Evolutionary conservation across 2,329 filamentous ascomycete genomes (phyloP).

Genomic region (Colletotrichum karsti): DNA sequence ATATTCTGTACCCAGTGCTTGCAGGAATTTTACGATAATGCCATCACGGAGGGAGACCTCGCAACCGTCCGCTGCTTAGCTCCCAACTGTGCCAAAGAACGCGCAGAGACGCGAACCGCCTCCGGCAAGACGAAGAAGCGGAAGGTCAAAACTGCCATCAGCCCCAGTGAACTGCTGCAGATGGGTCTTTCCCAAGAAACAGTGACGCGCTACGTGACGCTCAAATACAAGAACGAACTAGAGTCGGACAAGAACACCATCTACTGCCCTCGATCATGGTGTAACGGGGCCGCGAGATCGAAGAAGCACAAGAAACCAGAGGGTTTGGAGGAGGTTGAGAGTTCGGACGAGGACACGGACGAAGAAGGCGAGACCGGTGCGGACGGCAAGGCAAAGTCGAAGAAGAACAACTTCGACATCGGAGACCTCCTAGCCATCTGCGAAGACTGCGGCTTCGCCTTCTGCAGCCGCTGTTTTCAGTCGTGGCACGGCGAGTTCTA

Average conservation of each 20-base stretch:
- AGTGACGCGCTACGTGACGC: slow-evolving; percentile 85
- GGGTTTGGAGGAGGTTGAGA: slow-evolving; percentile 69
- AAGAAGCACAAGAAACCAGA: slow-evolving; percentile 76
- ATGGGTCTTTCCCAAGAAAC: slow-evolving; percentile 76
- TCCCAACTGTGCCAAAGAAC: slow-evolving; percentile 78
- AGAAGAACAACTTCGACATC: slow-evolving; percentile 42
- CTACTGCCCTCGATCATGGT: slow-evolving; percentile 93
- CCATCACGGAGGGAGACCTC: slow-evolving; percentile 87
- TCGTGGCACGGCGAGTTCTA: slow-evolving; percentile 94
- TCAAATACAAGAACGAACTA: slow-evolving; percentile 92
- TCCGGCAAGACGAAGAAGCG: slow-evolving; percentile 47
- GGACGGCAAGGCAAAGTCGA: slow-evolving; percentile 31
- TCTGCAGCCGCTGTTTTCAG: slow-evolving; percentile 75
- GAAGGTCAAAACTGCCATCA: slow-evolving; percentile 75
- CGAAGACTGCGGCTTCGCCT: slow-evolving; percentile 88
- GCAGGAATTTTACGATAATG: slow-evolving; percentile 88
- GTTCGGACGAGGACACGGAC: slow-evolving; percentile 58
- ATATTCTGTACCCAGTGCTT: slow-evolving; percentile 92
- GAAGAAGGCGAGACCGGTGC: slow-evolving; percentile 40
- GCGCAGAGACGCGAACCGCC: slow-evolving; percentile 44
- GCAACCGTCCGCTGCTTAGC: slow-evolving; percentile 81
- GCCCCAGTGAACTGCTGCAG: slow-evolving; percentile 83
- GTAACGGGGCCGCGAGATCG: slow-evolving; percentile 85
- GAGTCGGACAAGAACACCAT: slow-evolving; percentile 92
- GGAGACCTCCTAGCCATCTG: slow-evolving; percentile 83